Percentiles rank a stretch among this genome's conserved stretches.
Evolutionary conservation across 2,329 filamentous ascomycete genomes (phyloP).

Genomic region (Venturia pyrina): DNA sequence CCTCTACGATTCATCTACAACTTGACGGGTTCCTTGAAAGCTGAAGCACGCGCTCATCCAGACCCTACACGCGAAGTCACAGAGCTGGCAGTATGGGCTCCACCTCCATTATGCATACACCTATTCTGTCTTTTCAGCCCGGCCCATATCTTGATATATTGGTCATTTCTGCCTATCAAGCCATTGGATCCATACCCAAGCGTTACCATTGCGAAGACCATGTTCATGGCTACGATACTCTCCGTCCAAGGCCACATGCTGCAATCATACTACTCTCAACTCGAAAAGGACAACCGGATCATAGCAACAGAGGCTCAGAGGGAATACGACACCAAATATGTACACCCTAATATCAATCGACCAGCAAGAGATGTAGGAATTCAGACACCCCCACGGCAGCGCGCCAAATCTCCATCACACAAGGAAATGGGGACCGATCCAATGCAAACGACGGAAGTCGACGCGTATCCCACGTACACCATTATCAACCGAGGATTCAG

Average conservation of each 20-base stretch:
- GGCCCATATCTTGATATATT: conserved; percentile 83
- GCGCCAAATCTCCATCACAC: conserved; percentile 20
- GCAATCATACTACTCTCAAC: conserved; percentile 65
- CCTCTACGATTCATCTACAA: conserved; percentile 66
- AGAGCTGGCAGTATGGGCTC: conserved; percentile 92
- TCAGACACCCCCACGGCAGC: conserved; percentile 48
- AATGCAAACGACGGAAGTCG: conserved; percentile 40
- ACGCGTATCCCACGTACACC: conserved; percentile 51
- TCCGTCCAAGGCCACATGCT: conserved; percentile 68
- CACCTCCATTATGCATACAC: conserved; percentile 69
- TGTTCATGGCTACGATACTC: conserved; percentile 65
- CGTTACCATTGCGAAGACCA: conserved; percentile 71
- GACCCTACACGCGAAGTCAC: conserved; percentile 79
- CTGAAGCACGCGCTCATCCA: conserved; percentile 76
- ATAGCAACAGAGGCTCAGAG: conserved; percentile 87
- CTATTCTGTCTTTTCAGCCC: conserved; percentile 90
- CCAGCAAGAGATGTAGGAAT: conserved; percentile 69
- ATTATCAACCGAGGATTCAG: conserved; percentile 66
- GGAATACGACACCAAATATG: conserved; percentile 94
- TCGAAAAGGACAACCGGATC: conserved; percentile 72
- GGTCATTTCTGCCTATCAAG: conserved; percentile 71
- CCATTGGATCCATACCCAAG: conserved; percentile 71
- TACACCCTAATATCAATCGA: conserved; percentile 79
- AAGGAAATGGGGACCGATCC: conserved; percentile 32
- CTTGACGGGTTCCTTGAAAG: conserved; percentile 52